Evolutionary conservation across 768 basidiomycete species (phyloP).

Genomic region (Punctularia strigosozonata): DNA sequence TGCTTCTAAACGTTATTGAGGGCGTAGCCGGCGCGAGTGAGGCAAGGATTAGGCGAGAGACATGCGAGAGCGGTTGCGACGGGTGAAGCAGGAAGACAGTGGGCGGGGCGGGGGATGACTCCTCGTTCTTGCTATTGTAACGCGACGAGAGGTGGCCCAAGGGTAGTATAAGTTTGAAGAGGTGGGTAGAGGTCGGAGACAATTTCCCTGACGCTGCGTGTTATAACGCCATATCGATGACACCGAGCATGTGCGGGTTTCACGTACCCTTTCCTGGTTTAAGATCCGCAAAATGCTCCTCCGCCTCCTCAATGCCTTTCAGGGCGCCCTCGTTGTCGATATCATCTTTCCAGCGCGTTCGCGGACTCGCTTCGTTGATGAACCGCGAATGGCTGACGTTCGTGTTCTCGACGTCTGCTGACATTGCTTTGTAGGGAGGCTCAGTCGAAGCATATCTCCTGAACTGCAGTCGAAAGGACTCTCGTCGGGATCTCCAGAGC

Average conservation of each 20-base stretch:
- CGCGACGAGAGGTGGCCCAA: conserved; percentile 16
- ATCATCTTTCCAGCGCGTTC: conserved; percentile 20
- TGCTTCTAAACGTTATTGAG: conserved; percentile 33
- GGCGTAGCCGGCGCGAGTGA: conserved; percentile 24
- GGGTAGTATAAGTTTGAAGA: conserved; percentile 56
- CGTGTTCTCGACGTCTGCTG: conserved; percentile 21
- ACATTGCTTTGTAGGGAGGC: too few species aligned
- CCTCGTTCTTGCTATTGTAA: conserved; percentile 11
- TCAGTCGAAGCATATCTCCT: too few species aligned
- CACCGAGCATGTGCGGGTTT: neutral
- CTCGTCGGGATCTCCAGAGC: too few species aligned
- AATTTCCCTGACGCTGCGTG: conserved; percentile 34
- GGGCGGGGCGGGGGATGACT: conserved; percentile 17
- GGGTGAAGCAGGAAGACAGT: conserved; percentile 56
- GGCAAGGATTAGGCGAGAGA: conserved; percentile 42
- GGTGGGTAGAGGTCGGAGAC: conserved; percentile 47
- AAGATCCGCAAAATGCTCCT: conserved; percentile 13
- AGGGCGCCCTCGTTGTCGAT: neutral
- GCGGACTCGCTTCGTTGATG: conserved; percentile 27
- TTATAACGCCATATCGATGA: neutral
- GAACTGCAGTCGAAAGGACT: too few species aligned
- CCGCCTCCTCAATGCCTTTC: conserved; percentile 6
- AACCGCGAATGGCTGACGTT: conserved; percentile 31
- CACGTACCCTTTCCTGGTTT: conserved; percentile 24
- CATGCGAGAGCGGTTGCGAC: conserved; percentile 56